phyloP scores from a whole-genome alignment of 1,139 yeast genomes.

The Sugiyamaella paludigena region DNA sequence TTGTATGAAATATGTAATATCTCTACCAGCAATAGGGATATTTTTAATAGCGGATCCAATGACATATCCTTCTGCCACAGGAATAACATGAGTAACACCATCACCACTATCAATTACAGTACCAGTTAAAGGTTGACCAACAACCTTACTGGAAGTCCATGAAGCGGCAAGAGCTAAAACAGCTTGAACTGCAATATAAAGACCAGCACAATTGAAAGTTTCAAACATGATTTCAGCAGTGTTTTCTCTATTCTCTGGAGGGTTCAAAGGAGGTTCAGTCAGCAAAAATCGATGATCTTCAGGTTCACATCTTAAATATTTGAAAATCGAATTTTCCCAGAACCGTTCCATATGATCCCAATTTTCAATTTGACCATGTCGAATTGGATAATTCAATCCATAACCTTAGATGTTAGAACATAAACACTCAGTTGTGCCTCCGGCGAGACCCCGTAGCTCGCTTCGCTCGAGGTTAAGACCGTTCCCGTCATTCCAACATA shows the following conservation, averaged over 20 bases:
- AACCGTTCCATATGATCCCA: slow-evolving; percentile 99
- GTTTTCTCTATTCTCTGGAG: slow-evolving; percentile 97
- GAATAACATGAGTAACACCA: slow-evolving; percentile 97
- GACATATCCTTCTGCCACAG: slow-evolving; percentile 98
- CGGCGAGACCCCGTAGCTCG: slow-evolving; percentile 3
- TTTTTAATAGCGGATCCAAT: slow-evolving; percentile 96
- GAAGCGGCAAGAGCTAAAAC: slow-evolving; percentile 97
- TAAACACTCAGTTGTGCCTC: neutral
- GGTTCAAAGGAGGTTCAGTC: slow-evolving; percentile 97
- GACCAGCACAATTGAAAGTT: slow-evolving; percentile 96
- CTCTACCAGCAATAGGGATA: slow-evolving; percentile 98
- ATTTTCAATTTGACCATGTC: slow-evolving; percentile 96
- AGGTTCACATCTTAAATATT: slow-evolving; percentile 95
- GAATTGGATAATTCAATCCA: slow-evolving; percentile 85
- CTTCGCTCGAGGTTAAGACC: neutral
- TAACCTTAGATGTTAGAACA: slow-evolving; percentile 49
- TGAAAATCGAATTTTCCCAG: slow-evolving; percentile 97
- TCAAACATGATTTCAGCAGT: slow-evolving; percentile 99
- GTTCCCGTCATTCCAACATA: slow-evolving; percentile 15
- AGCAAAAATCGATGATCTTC: slow-evolving; percentile 94
- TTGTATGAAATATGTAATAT: slow-evolving; percentile 91
- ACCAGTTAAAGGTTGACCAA: slow-evolving; percentile 94
- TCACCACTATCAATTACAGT: slow-evolving; percentile 98
- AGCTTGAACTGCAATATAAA: slow-evolving; percentile 98
- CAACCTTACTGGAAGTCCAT: slow-evolving; percentile 96